phyloP scores from a whole-genome alignment of 2,329 filamentous ascomycete genomes.

The Penicillium sp. region DNA sequence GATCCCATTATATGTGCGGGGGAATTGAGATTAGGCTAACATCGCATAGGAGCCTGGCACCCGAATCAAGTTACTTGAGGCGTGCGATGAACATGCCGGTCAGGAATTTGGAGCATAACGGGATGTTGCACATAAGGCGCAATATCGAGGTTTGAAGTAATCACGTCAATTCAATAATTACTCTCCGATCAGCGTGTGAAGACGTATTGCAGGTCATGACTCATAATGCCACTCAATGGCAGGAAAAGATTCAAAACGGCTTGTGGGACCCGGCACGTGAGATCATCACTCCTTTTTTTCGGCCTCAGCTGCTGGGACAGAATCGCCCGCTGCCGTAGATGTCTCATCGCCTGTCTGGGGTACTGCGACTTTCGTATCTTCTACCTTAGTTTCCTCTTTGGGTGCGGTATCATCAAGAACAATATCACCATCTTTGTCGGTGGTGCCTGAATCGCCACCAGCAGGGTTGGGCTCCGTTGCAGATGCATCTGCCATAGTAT shows the following conservation, averaged over 20 bases:
- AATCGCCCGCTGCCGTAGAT: constrained; percentile 6
- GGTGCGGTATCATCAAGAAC: constrained; percentile 36
- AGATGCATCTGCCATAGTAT: constrained; percentile 12
- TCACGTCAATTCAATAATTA: constrained; percentile 27
- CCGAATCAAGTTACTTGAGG: constrained; percentile 3
- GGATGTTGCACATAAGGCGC: constrained; percentile 31
- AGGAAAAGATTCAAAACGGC: constrained; percentile 8
- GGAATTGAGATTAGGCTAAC: neutral
- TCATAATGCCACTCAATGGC: constrained; percentile 24
- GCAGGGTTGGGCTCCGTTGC: constrained; percentile 9
- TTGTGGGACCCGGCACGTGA: neutral
- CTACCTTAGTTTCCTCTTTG: constrained; percentile 18
- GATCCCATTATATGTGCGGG: neutral
- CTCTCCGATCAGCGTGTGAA: constrained; percentile 8
- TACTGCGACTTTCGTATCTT: constrained; percentile 7
- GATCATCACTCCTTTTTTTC: constrained; percentile 14
- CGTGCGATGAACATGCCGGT: constrained; percentile 9
- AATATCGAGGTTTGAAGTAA: neutral
- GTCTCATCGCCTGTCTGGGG: constrained; percentile 6
- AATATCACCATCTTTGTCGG: constrained; percentile 42
- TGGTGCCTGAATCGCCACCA: constrained; percentile 10
- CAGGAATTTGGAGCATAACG: neutral
- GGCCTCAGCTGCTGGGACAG: constrained; percentile 10
- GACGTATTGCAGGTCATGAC: constrained; percentile 23
- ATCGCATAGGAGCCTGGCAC: constrained; percentile 11